A percentile compares a stretch with the other conserved stretches of the same genome.
These are phyloP conservation scores for Glutinoglossum americanum DNA, from an alignment of 495 filamentous ascomycete species.

Conservation along the genomic window DNA sequence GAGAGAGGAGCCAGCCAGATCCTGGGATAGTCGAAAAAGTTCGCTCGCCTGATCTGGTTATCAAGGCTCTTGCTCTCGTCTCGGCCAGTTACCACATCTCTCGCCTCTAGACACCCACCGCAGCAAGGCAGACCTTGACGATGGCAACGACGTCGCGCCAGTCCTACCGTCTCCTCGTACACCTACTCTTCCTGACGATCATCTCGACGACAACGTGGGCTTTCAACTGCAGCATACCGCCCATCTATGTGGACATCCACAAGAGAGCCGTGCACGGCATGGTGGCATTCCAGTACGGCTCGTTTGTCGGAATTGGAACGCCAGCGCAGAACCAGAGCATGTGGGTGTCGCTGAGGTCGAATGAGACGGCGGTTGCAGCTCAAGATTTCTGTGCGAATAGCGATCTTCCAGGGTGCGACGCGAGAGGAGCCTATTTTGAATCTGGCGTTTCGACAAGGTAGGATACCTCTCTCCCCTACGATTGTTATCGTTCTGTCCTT, in stretches of 20 bases:
- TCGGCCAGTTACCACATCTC: neutral
- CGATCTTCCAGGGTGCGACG: constrained; percentile 9
- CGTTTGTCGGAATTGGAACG: constrained; percentile 15
- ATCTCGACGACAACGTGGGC: neutral
- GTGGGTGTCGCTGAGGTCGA: constrained; percentile 14
- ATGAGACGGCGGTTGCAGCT: constrained; percentile 12
- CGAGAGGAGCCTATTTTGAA: neutral
- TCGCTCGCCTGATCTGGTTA: neutral
- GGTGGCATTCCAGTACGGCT: constrained; percentile 13
- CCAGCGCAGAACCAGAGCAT: constrained; percentile 17
- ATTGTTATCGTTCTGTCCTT: no score
- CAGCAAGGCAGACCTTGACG: no score
- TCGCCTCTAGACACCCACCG: neutral
- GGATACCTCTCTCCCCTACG: neutral
- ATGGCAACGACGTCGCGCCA: neutral
- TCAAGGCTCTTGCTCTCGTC: neutral
- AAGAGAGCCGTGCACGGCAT: constrained; percentile 11
- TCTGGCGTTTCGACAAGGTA: neutral
- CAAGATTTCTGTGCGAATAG: constrained; percentile 12
- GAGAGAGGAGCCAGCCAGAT: neutral
- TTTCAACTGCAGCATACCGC: constrained; percentile 15
- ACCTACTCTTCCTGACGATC: neutral
- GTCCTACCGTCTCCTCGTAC: neutral
- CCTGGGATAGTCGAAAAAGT: neutral
- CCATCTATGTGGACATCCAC: constrained; percentile 19